Evolutionary conservation across 345 rosid species (phyloP).

Genomic region (Moringa oleifera): DNA sequence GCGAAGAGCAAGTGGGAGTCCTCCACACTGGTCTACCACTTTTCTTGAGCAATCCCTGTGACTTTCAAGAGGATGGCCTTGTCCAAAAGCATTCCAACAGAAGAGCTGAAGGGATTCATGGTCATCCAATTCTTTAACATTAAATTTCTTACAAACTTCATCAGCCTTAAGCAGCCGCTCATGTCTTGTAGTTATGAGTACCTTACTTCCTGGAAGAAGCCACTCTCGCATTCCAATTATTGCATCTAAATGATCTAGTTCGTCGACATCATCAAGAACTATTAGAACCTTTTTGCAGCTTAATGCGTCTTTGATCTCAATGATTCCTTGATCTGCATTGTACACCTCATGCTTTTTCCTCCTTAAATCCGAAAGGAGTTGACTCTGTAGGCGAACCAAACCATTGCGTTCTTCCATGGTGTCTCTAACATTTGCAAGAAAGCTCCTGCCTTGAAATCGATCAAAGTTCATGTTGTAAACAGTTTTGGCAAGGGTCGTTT

Average conservation of each 20-base stretch:
- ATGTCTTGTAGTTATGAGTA: constrained; percentile 4
- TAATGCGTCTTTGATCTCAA: background rate
- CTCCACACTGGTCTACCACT: constrained; percentile 24
- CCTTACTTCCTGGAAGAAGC: constrained; percentile 15
- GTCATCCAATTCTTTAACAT: background rate
- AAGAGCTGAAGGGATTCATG: constrained; percentile 30
- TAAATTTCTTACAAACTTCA: background rate
- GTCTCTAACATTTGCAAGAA: constrained; percentile 22
- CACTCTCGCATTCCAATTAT: background rate
- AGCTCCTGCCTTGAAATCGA: constrained; percentile 18
- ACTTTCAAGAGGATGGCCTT: constrained; percentile 16
- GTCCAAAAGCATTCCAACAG: constrained; percentile 23
- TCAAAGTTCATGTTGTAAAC: constrained; percentile 19
- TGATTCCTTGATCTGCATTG: constrained; percentile 6
- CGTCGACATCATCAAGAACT: constrained; percentile 15
- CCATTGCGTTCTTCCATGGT: constrained; percentile 12
- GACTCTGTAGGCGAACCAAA: constrained; percentile 12
- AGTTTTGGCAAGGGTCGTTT: constrained; percentile 12
- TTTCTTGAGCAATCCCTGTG: constrained; percentile 17
- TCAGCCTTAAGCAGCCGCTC: constrained; percentile 6
- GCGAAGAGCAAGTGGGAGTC: constrained; percentile 35
- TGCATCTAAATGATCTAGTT: background rate
- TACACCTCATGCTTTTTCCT: background rate
- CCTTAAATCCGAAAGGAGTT: constrained; percentile 24
- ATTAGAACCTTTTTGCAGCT: constrained; percentile 3